These are phyloP conservation scores for Suhomyces vadensis DNA, from an alignment of 805 yeast genomes.

Conservation along the genomic window DNA sequence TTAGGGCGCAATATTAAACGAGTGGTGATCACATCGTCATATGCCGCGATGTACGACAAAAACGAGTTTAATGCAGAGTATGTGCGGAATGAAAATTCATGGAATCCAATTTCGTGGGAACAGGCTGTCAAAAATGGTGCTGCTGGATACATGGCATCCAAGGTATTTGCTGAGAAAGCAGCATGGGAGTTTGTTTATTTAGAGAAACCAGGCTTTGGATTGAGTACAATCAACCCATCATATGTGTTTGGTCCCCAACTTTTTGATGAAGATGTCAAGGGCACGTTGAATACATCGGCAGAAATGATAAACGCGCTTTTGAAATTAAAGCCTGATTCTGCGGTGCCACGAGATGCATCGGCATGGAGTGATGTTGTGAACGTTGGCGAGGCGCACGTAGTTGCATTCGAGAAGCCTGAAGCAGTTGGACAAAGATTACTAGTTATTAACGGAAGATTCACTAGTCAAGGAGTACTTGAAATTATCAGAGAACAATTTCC, in stretches of 20 bases:
- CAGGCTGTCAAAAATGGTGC: slow-evolving; percentile 21
- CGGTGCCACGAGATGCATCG: slow-evolving; percentile 7
- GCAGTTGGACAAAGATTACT: slow-evolving; percentile 14
- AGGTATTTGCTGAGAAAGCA: slow-evolving; percentile 34
- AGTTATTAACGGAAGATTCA: slow-evolving; percentile 16
- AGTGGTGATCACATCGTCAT: slow-evolving; percentile 58
- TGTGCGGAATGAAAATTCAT: slow-evolving; percentile 10
- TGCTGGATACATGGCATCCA: slow-evolving; percentile 28
- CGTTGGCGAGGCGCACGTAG: slow-evolving; percentile 22
- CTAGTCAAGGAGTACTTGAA: slow-evolving; percentile 21
- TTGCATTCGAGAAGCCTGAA: slow-evolving; percentile 14
- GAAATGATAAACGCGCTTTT: slow-evolving; percentile 12
- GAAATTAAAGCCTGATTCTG: slow-evolving; percentile 8
- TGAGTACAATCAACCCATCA: slow-evolving; percentile 16
- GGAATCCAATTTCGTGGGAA: slow-evolving; percentile 17
- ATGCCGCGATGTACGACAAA: slow-evolving; percentile 41
- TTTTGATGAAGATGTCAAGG: slow-evolving; percentile 14
- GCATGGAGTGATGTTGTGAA: slow-evolving; percentile 21
- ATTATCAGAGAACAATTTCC: slow-evolving; percentile 25
- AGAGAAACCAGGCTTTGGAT: slow-evolving; percentile 16
- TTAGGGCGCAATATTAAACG: slow-evolving; percentile 48
- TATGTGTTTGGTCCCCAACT: slow-evolving; percentile 22
- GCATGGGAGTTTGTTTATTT: slow-evolving; percentile 30
- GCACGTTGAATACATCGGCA: slow-evolving; percentile 15
- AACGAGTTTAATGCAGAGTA: slow-evolving; percentile 15